A percentile compares a stretch with the other conserved stretches of the same genome.
phyloP scores from a whole-genome alignment of 1,284 basidiomycete species.

The Apiotrichum siamense region DNA sequence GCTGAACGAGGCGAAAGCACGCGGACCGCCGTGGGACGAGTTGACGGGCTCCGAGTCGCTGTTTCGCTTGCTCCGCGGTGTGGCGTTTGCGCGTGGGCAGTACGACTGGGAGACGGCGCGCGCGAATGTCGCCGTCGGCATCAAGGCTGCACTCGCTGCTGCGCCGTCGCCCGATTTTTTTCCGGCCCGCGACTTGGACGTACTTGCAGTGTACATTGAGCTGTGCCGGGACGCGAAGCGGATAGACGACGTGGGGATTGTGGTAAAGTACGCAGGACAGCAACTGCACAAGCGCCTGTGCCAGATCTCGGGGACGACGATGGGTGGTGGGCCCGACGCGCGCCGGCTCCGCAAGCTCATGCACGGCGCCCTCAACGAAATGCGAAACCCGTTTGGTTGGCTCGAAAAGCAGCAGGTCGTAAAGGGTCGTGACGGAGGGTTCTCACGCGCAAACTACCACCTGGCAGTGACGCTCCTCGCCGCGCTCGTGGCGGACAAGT shows the following conservation, averaged over 20 bases:
- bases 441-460: conserved; percentile 3
- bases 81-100: conserved; percentile 1
- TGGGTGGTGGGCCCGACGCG: background rate
- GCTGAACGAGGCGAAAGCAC: background rate
- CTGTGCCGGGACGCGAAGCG: background rate
- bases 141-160: background rate
- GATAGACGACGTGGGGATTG: background rate
- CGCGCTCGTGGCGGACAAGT: background rate
- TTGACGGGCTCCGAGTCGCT: conserved; percentile 2
- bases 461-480: conserved; percentile 1
- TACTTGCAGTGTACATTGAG: conserved; percentile 4
- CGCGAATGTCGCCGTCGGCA: background rate
- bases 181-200: background rate
- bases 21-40: background rate
- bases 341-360: background rate
- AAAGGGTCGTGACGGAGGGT: background rate
- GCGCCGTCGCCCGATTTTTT: background rate
- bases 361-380: background rate
- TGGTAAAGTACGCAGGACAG: conserved; percentile 1
- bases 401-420: background rate
- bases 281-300: conserved; percentile 8
- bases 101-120: conserved; percentile 1
- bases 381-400: conserved; percentile 8
- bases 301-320: background rate
- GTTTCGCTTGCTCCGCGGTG: conserved; percentile 1